Base-by-base conservation (phyloP, 164 flowering plant species). In the Macadamia integrifolia region DNA sequence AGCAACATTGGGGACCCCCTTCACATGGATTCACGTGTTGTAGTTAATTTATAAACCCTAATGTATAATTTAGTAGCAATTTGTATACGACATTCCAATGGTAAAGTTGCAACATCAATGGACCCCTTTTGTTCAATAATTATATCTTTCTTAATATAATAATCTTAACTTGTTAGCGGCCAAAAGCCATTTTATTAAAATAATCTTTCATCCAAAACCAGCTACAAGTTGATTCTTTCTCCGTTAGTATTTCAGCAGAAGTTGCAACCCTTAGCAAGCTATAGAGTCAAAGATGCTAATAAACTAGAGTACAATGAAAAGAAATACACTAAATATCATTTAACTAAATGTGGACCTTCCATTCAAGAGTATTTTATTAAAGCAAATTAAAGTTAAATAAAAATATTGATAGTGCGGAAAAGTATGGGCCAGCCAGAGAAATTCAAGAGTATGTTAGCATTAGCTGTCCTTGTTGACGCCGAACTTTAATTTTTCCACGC, bases 21-120 rank as follows among this genome's bases (percentile, higher is more conserved):
- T 82, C 88, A 84, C 88, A 80, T 82, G 86, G 82, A 72, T 65
- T 79, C 84, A 82, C 88, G 73, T 82, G 85, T 60, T 66, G 50
- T 53, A 18, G 76, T 61, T 49, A 69, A 62, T 23, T 23, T 23
- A 23, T 61, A 62, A 76, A 69, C 64, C 64, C 50, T 63, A 77
- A 73, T 69, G 48, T 62, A 60, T 28, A 57, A 65, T 71, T 23
- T 62, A 64, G 9, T 18, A 57, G 53, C 76, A 61, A 68, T 72
- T 74, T 74, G 72, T 76, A 31, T 29, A 73, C 76, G 74, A 74
- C 80, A 78, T 70, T 75, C 82, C 69, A 74, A 77, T 74, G 69
- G 67, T 18, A 75, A 72, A 77, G 74, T 56, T 53, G 61, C 43
- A 42, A 35, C 44, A 58, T 15, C 31, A 17, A 67, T 65, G 75